phyloP scores from a whole-genome alignment of 129 eudicot species.

The Cynara cardunculus region DNA sequence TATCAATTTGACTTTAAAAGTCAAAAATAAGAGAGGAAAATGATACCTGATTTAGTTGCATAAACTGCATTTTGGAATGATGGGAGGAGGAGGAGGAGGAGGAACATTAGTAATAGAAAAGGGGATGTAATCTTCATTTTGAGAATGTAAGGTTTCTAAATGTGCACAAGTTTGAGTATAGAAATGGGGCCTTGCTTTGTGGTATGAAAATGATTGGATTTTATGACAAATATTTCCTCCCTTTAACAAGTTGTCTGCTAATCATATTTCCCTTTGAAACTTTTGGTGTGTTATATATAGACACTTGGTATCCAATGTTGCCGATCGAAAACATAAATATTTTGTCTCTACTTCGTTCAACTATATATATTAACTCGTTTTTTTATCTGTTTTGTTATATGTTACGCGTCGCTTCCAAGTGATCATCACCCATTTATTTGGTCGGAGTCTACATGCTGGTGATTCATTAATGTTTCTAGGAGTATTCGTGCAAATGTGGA shows the following conservation, averaged over 20 bases:
- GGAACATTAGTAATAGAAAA: constrained; percentile 23
- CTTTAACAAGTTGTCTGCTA: constrained; percentile 19
- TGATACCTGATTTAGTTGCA: constrained; percentile 36
- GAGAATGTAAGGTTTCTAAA: constrained; percentile 16
- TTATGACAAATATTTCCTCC: constrained; percentile 3
- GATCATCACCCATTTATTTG: background rate
- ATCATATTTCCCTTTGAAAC: constrained; percentile 33
- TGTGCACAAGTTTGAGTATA: constrained; percentile 5
- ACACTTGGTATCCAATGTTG: constrained; percentile 42
- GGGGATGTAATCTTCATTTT: constrained; percentile 33
- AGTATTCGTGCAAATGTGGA: too few relatives aligned
- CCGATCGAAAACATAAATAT: background rate
- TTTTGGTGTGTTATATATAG: constrained; percentile 23
- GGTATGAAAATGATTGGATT: background rate
- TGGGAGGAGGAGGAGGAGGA: constrained; percentile 26
- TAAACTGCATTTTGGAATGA: constrained; percentile 20
- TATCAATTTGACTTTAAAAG: background rate
- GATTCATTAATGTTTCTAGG: too few relatives aligned
- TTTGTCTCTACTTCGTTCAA: too few relatives aligned
- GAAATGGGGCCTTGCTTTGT: constrained; percentile 19
- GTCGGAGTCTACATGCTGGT: background rate
- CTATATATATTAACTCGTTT: background rate
- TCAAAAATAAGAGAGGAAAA: background rate
- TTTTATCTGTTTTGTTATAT: background rate
- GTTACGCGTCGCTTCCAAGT: background rate